Conservation (phyloP, 371 early-diverging fungal genomes). For the Mucor lusitanicus region DNA sequence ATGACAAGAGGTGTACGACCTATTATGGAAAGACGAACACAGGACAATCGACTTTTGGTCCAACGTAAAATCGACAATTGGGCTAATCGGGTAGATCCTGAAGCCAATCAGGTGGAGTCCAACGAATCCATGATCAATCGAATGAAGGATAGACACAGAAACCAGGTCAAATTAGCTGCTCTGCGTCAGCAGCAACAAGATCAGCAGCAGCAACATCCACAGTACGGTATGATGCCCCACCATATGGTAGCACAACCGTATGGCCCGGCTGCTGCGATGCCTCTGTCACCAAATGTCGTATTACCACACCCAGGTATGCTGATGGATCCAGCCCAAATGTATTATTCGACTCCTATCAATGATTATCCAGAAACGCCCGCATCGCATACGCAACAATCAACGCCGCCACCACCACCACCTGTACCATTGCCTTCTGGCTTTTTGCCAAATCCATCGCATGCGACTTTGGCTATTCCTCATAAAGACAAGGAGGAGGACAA, state of each 20-base stretch:
- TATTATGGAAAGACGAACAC: conserved; percentile 45
- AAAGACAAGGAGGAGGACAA: neutral
- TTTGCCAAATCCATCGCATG: conserved; percentile 11
- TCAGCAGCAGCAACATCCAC: neutral
- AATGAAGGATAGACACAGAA: conserved; percentile 48
- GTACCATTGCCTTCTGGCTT: conserved; percentile 4
- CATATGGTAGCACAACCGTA: conserved; percentile 28
- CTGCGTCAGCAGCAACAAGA: conserved; percentile 27
- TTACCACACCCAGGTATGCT: conserved; percentile 31
- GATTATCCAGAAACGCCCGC: neutral
- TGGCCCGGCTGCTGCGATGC: conserved; percentile 9
- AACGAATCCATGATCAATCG: conserved; percentile 41
- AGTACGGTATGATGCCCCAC: neutral
- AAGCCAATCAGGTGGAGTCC: conserved; percentile 29
- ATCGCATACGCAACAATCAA: neutral
- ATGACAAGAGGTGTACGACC: conserved; percentile 37
- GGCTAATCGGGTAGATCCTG: conserved; percentile 39
- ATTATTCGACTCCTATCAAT: conserved; percentile 7
- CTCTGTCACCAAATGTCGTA: conserved; percentile 8
- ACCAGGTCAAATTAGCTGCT: conserved; percentile 41
- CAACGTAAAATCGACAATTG: conserved; percentile 44
- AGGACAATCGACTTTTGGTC: conserved; percentile 36
- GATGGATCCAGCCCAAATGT: conserved; percentile 21
- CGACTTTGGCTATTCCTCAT: neutral
- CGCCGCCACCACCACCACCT: neutral